These are phyloP conservation scores for Fremontodendron californicum DNA, from an alignment of 345 rosid genomes.

Conservation along the genomic window DNA sequence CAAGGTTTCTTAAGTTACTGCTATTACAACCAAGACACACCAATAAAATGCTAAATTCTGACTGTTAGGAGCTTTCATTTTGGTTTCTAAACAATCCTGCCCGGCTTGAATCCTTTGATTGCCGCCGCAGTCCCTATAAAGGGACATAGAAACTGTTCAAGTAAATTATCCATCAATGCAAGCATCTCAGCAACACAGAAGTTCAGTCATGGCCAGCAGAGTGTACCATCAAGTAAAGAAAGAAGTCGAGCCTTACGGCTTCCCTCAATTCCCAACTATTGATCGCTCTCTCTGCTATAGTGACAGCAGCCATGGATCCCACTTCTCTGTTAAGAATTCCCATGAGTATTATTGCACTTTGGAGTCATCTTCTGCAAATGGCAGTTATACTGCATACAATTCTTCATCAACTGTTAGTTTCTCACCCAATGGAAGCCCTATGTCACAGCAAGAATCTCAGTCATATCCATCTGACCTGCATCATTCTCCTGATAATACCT, in stretches of 20 bases:
- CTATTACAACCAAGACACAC: neutral
- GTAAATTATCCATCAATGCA: constrained; percentile 26
- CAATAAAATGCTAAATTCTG: neutral
- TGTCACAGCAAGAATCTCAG: constrained; percentile 47
- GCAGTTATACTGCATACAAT: constrained; percentile 30
- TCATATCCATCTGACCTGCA: constrained; percentile 31
- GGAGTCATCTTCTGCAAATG: constrained; percentile 57
- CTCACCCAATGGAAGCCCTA: constrained; percentile 45
- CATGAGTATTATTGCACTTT: constrained; percentile 47
- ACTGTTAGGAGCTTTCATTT: neutral
- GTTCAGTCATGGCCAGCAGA: constrained; percentile 41
- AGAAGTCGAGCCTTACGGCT: constrained; percentile 39
- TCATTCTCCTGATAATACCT: constrained; percentile 52
- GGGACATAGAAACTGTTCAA: neutral
- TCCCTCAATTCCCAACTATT: constrained; percentile 37
- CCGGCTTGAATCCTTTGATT: neutral
- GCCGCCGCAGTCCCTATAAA: neutral
- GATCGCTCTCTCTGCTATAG: constrained; percentile 29
- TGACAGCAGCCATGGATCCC: constrained; percentile 24
- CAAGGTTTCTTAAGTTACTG: neutral
- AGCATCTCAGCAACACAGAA: constrained; percentile 31
- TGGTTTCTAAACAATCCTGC: neutral
- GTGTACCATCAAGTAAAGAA: constrained; percentile 34
- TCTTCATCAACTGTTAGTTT: constrained; percentile 41
- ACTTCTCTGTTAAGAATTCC: constrained; percentile 34